Conservation (phyloP, 208 protist genomes). For the Wallacemonas rigidus region DNA sequence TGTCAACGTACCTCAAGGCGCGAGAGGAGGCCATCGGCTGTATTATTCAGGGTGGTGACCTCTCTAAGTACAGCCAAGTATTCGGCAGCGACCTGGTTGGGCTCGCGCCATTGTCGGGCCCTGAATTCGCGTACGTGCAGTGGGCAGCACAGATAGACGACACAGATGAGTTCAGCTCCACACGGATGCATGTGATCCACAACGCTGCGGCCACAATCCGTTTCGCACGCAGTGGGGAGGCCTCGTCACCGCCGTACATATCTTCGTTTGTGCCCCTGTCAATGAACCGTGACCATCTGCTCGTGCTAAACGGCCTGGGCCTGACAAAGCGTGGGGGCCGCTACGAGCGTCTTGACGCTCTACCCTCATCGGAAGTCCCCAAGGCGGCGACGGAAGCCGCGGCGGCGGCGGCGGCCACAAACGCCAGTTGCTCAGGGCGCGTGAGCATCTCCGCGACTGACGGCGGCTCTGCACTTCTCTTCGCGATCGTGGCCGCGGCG, state of each 20-base stretch:
- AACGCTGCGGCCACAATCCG: background rate
- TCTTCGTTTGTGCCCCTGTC: background rate
- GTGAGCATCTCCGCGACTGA: conserved; percentile 14
- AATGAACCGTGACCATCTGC: background rate
- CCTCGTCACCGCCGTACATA: background rate
- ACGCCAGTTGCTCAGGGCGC: background rate
- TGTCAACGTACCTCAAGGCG: conserved; percentile 25
- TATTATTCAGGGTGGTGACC: conserved; percentile 14
- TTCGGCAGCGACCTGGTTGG: conserved; percentile 20
- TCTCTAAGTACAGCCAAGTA: conserved; percentile 15
- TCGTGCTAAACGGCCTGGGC: conserved; percentile 4
- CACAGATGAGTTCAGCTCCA: background rate
- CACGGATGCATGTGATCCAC: background rate
- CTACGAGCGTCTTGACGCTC: conserved; percentile 5
- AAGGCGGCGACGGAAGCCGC: background rate
- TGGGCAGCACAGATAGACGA: background rate
- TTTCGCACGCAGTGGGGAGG: conserved; percentile 1
- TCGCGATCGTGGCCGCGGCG: conserved; percentile 41
- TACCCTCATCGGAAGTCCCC: background rate
- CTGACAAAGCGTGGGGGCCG: conserved; percentile 9
- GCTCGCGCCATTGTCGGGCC: conserved; percentile 13
- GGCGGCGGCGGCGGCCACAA: background rate
- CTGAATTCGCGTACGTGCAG: conserved; percentile 1
- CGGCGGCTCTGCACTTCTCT: conserved; percentile 45
- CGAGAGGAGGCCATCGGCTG: conserved; percentile 13